A percentile compares a stretch with the other conserved stretches of the same genome.
Evolutionary conservation across 23 red algal genomes (phyloP).

Genomic region (Gracilaria gracilis): DNA sequence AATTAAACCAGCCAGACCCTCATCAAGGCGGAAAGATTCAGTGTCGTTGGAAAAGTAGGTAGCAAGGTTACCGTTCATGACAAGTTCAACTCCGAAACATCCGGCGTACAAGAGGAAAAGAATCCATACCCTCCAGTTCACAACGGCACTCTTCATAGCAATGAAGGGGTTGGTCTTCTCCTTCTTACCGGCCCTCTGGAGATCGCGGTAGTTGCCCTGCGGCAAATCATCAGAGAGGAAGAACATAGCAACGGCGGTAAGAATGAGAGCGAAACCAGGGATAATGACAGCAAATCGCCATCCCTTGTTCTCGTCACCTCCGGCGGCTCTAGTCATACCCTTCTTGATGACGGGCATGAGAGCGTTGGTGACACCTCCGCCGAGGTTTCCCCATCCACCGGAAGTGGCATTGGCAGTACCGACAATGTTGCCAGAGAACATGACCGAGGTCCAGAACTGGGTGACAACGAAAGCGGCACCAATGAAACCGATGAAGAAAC

Average conservation of each 20-base stretch:
- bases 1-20: conserved; percentile 75
- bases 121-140: conserved; percentile 84
- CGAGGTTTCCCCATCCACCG: conserved; percentile 95
- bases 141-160: conserved; percentile 65
- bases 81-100: conserved; percentile 92
- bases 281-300: conserved; percentile 88
- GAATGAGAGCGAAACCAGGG: conserved; percentile 58
- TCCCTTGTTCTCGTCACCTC: conserved; percentile 17
- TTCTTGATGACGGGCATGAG: conserved; percentile 91
- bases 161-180: conserved; percentile 73
- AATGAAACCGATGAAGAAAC: conserved; percentile 98
- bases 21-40: conserved; percentile 44
- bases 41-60: conserved; percentile 69
- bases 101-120: conserved; percentile 85
- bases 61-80: conserved; percentile 86
- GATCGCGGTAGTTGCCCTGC: conserved; percentile 78
- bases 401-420: conserved; percentile 91
- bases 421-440: conserved; percentile 89
- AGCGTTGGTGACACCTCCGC: conserved; percentile 93
- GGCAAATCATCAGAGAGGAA: conserved; percentile 95
- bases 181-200: conserved; percentile 55
- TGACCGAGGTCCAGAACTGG: conserved; percentile 88
- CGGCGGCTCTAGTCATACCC: conserved; percentile 43
- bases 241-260: conserved; percentile 70
- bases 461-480: conserved; percentile 97